These are phyloP conservation scores for Gaillardinia entomophila DNA, from an alignment of 805 yeast genomes.

Conservation along the genomic window DNA sequence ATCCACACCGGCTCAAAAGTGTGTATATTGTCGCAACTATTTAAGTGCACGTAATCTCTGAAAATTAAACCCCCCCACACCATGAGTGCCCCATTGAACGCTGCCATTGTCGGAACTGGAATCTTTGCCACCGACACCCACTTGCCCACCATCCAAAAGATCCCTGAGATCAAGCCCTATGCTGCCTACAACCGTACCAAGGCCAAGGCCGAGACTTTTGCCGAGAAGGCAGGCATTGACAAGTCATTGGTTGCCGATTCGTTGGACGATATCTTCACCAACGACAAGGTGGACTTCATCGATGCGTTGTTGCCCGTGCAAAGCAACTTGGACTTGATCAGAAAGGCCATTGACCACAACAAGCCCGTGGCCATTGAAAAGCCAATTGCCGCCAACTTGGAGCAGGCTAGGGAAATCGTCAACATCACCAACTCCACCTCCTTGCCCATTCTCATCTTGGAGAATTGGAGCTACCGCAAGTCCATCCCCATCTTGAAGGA, in stretches of 20 bases:
- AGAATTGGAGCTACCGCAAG: conserved; percentile 77
- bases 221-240: conserved; percentile 51
- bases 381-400: conserved; percentile 84
- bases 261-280: conserved; percentile 60
- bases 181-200: conserved; percentile 83
- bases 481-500: conserved; percentile 48
- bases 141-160: conserved; percentile 61
- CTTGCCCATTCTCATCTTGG: conserved; percentile 71
- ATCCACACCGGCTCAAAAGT: no score
- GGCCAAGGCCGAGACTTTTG: conserved; percentile 78
- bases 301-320: conserved; percentile 92
- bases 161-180: conserved; percentile 48
- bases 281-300: conserved; percentile 64
- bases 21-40: no score
- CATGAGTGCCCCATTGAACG: conserved; percentile 45
- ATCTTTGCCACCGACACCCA: conserved; percentile 85
- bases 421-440: conserved; percentile 54
- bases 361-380: conserved; percentile 85
- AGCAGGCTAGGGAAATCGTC: conserved; percentile 78
- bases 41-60: no score
- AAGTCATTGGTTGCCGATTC: conserved; percentile 49
- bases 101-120: conserved; percentile 75
- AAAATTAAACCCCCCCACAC: no score
- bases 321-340: conserved; percentile 61
- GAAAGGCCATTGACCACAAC: conserved; percentile 62